A percentile compares a stretch with the other conserved stretches of the same genome.
phyloP scores from a whole-genome alignment of 164 flowering plant genomes.

The Tetracentron sinense region DNA sequence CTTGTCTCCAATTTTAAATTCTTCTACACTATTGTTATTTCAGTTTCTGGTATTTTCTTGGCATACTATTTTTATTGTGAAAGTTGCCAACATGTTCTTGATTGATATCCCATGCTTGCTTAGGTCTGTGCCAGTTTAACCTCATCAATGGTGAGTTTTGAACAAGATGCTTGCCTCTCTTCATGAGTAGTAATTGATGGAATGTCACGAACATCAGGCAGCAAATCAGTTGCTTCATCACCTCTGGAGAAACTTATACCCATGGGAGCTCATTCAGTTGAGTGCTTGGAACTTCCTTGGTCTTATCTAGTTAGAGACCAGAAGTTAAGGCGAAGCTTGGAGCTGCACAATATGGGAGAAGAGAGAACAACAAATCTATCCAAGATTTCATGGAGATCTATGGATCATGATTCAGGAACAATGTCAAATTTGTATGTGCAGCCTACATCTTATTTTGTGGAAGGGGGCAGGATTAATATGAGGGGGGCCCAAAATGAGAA shows the following conservation, averaged over 20 bases:
- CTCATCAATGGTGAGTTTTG: too few relatives aligned
- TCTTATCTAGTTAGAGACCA: constrained; percentile 27
- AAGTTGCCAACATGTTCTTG: too few relatives aligned
- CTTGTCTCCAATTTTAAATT: background rate
- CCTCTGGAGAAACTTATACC: constrained; percentile 37
- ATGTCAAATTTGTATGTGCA: constrained; percentile 26
- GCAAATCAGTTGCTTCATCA: constrained; percentile 35
- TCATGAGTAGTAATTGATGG: constrained; percentile 20
- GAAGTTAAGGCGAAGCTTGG: constrained; percentile 19
- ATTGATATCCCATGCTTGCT: too few relatives aligned
- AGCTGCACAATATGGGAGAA: constrained; percentile 23
- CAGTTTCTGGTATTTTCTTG: background rate
- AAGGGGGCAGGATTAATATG: constrained; percentile 25
- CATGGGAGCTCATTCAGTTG: constrained; percentile 28
- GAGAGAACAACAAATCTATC: constrained; percentile 38
- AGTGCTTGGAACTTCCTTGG: constrained; percentile 23
- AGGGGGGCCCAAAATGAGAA: constrained; percentile 52
- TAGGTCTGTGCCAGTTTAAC: too few relatives aligned
- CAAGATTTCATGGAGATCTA: constrained; percentile 31
- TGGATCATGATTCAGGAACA: constrained; percentile 29
- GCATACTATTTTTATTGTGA: too few relatives aligned
- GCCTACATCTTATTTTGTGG: constrained; percentile 24
- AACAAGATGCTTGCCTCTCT: too few relatives aligned
- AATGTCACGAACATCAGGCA: constrained; percentile 20
- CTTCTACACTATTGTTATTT: background rate